These are phyloP conservation scores for Chalciporus sp. DNA, from an alignment of 1,284 basidiomycete genomes.

Conservation along the genomic window DNA sequence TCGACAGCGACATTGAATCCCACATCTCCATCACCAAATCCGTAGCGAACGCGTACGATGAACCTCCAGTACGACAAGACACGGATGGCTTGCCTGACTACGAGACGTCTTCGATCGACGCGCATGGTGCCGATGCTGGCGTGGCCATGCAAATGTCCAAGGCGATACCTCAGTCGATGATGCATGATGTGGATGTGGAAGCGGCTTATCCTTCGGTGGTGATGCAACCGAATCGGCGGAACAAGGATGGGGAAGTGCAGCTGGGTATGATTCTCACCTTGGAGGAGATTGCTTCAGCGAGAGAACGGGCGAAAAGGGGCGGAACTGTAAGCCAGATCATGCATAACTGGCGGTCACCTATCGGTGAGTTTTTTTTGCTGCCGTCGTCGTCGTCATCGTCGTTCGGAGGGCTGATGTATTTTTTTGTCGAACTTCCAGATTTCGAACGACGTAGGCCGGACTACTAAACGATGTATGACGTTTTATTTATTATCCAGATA, in stretches of 20 bases:
- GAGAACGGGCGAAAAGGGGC: conserved; percentile 32
- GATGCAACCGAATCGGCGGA: conserved; percentile 46
- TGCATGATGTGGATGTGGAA: not conserved
- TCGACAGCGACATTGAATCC: not conserved
- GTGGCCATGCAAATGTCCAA: not conserved
- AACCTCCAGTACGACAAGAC: not conserved
- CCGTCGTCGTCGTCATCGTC: not conserved
- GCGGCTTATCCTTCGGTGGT: not conserved
- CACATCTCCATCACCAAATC: conserved; percentile 5
- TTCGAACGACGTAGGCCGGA: not conserved
- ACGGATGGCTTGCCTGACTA: not conserved
- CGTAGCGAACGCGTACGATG: not conserved
- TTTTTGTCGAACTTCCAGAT: not conserved
- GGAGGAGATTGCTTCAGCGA: conserved; percentile 40
- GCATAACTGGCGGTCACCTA: conserved; percentile 52
- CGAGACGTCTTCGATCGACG: not conserved
- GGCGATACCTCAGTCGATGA: not conserved
- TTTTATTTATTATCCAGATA: not conserved
- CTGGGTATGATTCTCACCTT: conserved; percentile 29
- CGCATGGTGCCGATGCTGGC: not conserved
- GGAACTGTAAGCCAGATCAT: conserved; percentile 44
- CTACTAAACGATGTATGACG: not conserved
- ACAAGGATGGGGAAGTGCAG: conserved; percentile 41
- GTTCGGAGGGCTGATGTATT: conserved; percentile 2
- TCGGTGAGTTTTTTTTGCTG: conserved; percentile 39